Evolutionary conservation across 2,329 filamentous ascomycete genomes (phyloP).

Genomic region (Ascomycota sp.): DNA sequence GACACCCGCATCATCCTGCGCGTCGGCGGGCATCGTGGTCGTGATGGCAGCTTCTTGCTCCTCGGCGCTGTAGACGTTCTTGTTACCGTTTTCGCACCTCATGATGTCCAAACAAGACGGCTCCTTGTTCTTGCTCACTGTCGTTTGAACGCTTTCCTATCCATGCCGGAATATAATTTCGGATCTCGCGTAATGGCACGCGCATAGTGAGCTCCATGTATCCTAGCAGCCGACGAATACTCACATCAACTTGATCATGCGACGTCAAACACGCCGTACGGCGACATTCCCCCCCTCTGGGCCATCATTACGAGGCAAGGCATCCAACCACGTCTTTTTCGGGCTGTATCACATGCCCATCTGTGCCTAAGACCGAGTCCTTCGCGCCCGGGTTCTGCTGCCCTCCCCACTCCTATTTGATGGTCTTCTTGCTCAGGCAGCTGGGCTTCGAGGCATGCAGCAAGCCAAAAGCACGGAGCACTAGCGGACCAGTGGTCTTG

Average conservation of each 20-base stretch:
- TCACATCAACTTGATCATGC: not conserved
- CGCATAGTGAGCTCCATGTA: no score
- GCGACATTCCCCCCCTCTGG: no score
- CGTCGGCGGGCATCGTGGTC: constrained; percentile 1
- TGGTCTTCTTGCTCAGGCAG: not conserved
- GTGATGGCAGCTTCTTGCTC: not conserved
- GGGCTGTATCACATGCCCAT: constrained; percentile 1
- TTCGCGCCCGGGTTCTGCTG: no score
- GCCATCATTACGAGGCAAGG: not conserved
- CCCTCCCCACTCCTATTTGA: not conserved
- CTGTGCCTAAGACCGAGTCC: no score
- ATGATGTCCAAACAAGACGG: constrained; percentile 2
- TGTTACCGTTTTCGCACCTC: constrained; percentile 4
- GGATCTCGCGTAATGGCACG: no score
- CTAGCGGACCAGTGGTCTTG: not conserved
- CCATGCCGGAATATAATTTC: no score
- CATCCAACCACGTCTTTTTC: not conserved
- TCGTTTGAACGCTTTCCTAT: no score
- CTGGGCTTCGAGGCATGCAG: not conserved
- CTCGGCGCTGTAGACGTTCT: not conserved
- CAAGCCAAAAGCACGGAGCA: not conserved
- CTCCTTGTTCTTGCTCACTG: no score
- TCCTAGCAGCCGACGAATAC: no score
- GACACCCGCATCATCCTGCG: constrained; percentile 1
- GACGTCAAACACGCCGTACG: not conserved